Evolutionary conservation across 108 stramenopile genomes (phyloP).

Genomic region (Conticribra weissflogii): DNA sequence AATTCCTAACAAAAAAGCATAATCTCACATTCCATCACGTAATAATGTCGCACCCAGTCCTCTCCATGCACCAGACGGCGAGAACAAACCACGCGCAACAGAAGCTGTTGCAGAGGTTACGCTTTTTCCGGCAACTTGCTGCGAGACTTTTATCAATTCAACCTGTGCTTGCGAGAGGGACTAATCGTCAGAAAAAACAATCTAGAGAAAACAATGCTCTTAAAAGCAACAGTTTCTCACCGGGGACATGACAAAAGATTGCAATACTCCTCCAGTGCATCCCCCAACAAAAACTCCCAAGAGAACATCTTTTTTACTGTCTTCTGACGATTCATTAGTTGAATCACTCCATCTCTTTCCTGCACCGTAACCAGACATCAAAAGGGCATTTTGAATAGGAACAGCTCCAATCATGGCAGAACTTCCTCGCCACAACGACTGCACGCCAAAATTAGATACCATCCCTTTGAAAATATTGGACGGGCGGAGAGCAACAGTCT

Average conservation of each 20-base stretch:
- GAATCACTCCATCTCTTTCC: slow-evolving; percentile 65
- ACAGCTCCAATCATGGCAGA: slow-evolving; percentile 84
- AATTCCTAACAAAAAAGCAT: too few relatives aligned
- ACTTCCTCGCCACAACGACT: slow-evolving; percentile 72
- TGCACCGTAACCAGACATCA: slow-evolving; percentile 87
- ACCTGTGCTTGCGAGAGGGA: too few relatives aligned
- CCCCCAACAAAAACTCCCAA: slow-evolving; percentile 82
- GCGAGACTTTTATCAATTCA: slow-evolving; percentile 80
- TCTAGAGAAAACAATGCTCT: neutral
- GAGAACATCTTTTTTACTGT: slow-evolving; percentile 22
- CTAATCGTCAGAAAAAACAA: neutral
- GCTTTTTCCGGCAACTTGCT: slow-evolving; percentile 59
- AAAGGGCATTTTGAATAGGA: slow-evolving; percentile 82
- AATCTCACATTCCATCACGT: slow-evolving; percentile 61
- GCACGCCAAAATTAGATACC: slow-evolving; percentile 50
- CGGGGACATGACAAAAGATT: slow-evolving; percentile 86
- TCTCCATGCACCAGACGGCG: slow-evolving; percentile 51
- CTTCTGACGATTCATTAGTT: slow-evolving; percentile 5
- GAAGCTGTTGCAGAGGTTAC: slow-evolving; percentile 27
- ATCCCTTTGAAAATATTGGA: slow-evolving; percentile 32
- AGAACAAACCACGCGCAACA: slow-evolving; percentile 18
- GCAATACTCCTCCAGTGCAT: slow-evolving; percentile 73
- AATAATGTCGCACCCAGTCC: slow-evolving; percentile 80
- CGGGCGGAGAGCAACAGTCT: slow-evolving; percentile 7
- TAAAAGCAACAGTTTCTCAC: slow-evolving; percentile 19